Conservation (phyloP, 2,329 filamentous ascomycete species). For the Ophiostoma triangulosporum region DNA sequence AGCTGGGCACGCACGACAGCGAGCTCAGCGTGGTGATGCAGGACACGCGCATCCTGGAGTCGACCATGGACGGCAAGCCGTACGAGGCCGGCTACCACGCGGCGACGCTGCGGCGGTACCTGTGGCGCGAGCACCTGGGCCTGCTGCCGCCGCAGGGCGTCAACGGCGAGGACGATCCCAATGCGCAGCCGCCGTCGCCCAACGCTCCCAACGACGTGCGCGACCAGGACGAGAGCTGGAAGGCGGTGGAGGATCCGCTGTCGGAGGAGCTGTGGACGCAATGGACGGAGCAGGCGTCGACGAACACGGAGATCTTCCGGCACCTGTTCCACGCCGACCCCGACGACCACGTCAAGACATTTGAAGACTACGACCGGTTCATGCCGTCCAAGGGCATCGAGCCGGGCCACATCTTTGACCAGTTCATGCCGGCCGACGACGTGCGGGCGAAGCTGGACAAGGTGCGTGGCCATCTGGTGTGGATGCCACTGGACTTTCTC, state of each 20-base stretch:
- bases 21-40: slow-evolving; percentile 86
- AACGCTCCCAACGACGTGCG: slow-evolving; percentile 50
- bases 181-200: slow-evolving; percentile 59
- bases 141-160: slow-evolving; percentile 62
- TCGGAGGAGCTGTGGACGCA: slow-evolving; percentile 50
- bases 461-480: slow-evolving; percentile 80
- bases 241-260: slow-evolving; percentile 59
- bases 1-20: slow-evolving; percentile 79
- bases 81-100: slow-evolving; percentile 66
- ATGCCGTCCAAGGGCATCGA: slow-evolving; percentile 56
- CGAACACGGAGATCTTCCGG: slow-evolving; percentile 63
- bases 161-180: slow-evolving; percentile 53
- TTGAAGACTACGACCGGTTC: slow-evolving; percentile 79
- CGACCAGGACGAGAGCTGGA: slow-evolving; percentile 46
- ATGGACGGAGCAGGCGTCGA: slow-evolving; percentile 57
- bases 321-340: slow-evolving; percentile 79
- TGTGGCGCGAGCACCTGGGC: slow-evolving; percentile 87
- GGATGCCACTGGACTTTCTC: slow-evolving; percentile 88
- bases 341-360: slow-evolving; percentile 76
- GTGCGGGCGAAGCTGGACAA: slow-evolving; percentile 63
- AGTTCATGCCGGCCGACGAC: slow-evolving; percentile 58
- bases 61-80: slow-evolving; percentile 63
- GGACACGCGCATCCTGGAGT: slow-evolving; percentile 58
- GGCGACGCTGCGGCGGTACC: slow-evolving; percentile 64
- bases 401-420: slow-evolving; percentile 76